Conservation (phyloP, 805 yeast species). For the Cyberlindnera xylosilytica region DNA sequence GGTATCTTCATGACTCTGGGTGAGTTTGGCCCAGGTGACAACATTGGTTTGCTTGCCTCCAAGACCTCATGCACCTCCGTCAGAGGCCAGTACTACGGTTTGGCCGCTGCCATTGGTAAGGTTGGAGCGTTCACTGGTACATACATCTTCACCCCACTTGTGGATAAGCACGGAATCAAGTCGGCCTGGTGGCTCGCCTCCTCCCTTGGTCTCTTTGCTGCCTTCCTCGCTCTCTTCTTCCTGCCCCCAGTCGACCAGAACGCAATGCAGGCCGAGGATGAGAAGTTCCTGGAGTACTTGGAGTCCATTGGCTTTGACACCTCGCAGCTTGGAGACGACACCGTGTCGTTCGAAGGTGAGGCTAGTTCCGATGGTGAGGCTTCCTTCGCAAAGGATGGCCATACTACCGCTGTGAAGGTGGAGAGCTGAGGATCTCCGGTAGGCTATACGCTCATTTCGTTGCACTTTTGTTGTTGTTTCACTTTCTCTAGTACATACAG, state of each 20-base stretch:
- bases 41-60: constrained; percentile 82
- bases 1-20: constrained; percentile 88
- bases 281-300: constrained; percentile 64
- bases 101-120: constrained; percentile 90
- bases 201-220: constrained; percentile 70
- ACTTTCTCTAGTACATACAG: too few species aligned
- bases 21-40: constrained; percentile 94
- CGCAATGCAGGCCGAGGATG: constrained; percentile 77
- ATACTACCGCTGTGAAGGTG: too few species aligned
- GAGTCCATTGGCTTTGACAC: constrained; percentile 67
- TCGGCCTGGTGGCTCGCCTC: constrained; percentile 84
- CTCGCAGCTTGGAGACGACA: constrained; percentile 44
- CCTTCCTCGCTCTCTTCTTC: constrained; percentile 61
- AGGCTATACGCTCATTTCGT: too few species aligned
- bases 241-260: constrained; percentile 83
- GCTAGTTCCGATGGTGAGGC: not conserved
- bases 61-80: constrained; percentile 84
- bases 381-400: not conserved
- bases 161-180: constrained; percentile 60
- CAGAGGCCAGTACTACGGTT: constrained; percentile 87
- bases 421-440: too few species aligned
- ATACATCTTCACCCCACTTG: constrained; percentile 81
- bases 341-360: not conserved
- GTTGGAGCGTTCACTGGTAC: constrained; percentile 92
- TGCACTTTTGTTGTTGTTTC: too few species aligned